Evolutionary conservation across 2,329 filamentous ascomycete species (phyloP), one percentile per base, ranked within the genome.

Genomic region (Exophiala xenobiotica): DNA sequence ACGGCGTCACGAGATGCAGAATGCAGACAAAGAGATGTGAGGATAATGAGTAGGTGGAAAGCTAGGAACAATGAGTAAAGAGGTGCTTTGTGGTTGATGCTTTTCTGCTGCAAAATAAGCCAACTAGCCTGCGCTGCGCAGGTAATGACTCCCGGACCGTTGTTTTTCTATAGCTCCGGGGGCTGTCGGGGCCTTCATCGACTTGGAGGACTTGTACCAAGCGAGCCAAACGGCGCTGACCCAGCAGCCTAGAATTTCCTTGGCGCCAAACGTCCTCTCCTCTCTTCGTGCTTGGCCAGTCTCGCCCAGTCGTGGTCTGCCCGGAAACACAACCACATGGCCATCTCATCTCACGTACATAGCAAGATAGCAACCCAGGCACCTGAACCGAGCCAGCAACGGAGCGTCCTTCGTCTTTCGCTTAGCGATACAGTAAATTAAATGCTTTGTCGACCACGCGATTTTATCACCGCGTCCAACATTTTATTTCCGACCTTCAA

Each of bases 171-270:
- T 19, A 35, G 11, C 31, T 16, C 18, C 31, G n/a, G 31, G 6
- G 31, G n/a, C 31, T 16, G 31, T 35, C 31, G 31, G 31, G 31
- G n/a, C n/a, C n/a, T n/a, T n/a, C n/a, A n/a, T n/a, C n/a, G n/a
- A n/a, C n/a, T n/a, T n/a, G n/a, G n/a, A n/a, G n/a, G n/a, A n/a
- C n/a, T 16, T 35, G n/a, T 11, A 9, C 38, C 35, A 40, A 24
- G 38, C 38, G 38, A 40, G 11, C 38, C 38, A 40, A 40, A 24
- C 38, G 38, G 38, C 38, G 8, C 22, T 23, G 16, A 40, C 12
- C 20, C 24, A 22, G 45, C 12, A 20, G 45, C 45, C 45, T 47
- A 47, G 45, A n/a, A 29, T 40, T 38, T 27, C 14, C 45, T 47
- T 47, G 35, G 35, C 45, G 23, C 45, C 44, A 39, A 24, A 16